These are phyloP conservation scores for Dryas alaskensis DNA, from an alignment of 306 rosid species.

Conservation along the genomic window DNA sequence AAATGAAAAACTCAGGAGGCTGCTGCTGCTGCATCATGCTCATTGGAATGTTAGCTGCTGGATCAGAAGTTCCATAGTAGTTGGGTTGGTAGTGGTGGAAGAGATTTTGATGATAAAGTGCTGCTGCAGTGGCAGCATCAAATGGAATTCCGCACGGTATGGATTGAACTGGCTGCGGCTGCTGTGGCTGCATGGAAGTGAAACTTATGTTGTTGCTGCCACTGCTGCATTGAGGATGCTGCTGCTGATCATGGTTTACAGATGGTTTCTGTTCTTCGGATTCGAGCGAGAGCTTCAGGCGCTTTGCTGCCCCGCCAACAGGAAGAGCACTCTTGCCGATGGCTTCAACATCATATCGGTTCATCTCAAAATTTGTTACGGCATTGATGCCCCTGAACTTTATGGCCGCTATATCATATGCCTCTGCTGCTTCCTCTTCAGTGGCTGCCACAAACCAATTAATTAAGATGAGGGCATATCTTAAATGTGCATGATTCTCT, in stretches of 20 bases:
- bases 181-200: conserved; percentile 47
- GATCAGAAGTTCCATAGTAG: conserved; percentile 31
- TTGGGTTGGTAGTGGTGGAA: conserved; percentile 60
- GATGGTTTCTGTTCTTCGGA: conserved; percentile 59
- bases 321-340: conserved; percentile 78
- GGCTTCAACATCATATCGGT: conserved; percentile 82
- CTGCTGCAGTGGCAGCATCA: conserved; percentile 44
- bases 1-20: conserved; percentile 66
- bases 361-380: conserved; percentile 94
- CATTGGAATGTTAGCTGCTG: conserved; percentile 21
- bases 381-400: conserved; percentile 93
- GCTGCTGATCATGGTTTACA: conserved; percentile 39
- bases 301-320: conserved; percentile 86
- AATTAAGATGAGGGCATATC: neutral
- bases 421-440: conserved; percentile 97
- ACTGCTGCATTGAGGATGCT: conserved; percentile 41
- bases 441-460: conserved; percentile 54
- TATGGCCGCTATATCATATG: conserved; percentile 91
- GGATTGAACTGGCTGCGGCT: conserved; percentile 30
- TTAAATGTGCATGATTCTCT: neutral
- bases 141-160: conserved; percentile 67
- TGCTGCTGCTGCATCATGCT: conserved; percentile 34
- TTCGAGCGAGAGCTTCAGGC: conserved; percentile 73
- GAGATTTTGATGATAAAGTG: conserved; percentile 65
- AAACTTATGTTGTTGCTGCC: conserved; percentile 58